These are phyloP conservation scores for Eutypa lata DNA, from an alignment of 2,329 filamentous ascomycete species.

Conservation along the genomic window DNA sequence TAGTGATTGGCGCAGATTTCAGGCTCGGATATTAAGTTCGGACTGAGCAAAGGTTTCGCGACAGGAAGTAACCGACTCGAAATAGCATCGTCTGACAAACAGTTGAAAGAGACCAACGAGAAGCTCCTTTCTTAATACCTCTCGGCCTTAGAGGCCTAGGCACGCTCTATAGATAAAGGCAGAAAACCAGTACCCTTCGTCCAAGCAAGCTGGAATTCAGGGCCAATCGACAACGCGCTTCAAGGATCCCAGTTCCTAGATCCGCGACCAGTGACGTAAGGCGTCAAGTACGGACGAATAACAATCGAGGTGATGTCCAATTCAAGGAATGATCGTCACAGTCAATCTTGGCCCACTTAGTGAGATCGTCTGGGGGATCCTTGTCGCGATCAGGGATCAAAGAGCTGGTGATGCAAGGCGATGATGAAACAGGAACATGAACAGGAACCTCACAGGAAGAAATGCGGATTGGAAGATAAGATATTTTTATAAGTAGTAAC, in stretches of 20 bases:
- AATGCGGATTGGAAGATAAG: background rate
- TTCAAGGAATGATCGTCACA: background rate
- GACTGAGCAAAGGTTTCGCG: background rate
- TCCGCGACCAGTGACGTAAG: background rate
- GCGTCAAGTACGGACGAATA: background rate
- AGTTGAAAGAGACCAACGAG: constrained; percentile 1
- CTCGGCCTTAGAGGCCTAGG: background rate
- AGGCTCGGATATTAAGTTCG: background rate
- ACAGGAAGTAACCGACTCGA: background rate
- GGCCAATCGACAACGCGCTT: background rate
- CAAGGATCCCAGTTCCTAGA: background rate
- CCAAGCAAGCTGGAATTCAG: too few species aligned
- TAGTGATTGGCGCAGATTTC: too few species aligned
- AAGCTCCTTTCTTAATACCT: background rate
- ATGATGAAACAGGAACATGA: background rate
- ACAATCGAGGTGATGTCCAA: background rate
- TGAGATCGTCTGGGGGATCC: background rate
- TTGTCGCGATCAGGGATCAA: background rate
- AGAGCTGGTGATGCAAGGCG: background rate
- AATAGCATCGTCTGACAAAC: constrained; percentile 10
- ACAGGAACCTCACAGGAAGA: background rate
- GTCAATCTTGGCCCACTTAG: background rate
- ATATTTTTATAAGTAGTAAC: background rate
- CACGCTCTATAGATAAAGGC: constrained; percentile 3
- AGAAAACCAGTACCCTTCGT: too few species aligned